Base-by-base conservation (phyloP, 2,329 filamentous ascomycete species). In the Ophiosphaerella herpotricha region DNA sequence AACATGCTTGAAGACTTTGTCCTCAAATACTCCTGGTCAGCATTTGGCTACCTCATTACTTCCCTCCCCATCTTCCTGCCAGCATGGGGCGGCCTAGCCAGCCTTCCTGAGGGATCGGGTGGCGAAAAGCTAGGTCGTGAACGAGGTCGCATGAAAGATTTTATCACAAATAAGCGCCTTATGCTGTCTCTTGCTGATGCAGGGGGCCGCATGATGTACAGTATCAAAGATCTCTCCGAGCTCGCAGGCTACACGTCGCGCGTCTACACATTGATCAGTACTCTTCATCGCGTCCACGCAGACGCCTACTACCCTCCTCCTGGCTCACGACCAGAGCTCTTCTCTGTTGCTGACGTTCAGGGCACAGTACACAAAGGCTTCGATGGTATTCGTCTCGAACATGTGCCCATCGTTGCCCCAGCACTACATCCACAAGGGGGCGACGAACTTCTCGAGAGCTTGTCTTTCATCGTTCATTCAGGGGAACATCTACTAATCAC, bases 1-100 rank as follows among this genome's bases (percentile, higher is more conserved):
- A 99, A 97, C 71, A 99, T 99, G 78, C 85, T 99, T 0, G 94
- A 99, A 71, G 94, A 99, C 71, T 96, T 99, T 66, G 91, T 99
- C 41, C 79, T 99, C 52, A 99, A 99, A 73, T 99, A 99, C 71
- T 94, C 91, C 58, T 99, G 94, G 94, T 97, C 92, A 57, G 94
- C 94, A 0, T 96, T 97, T 68, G 94, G 94, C 32, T 99, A 99
- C 67, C 82, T 97, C 32, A 82, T 99, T 48, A 94, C 93, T 1
- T 95, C 93, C 3, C 80, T 99, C 9, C 94, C 94, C 0, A 88
- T 97, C 40, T 99, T 97, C 76, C 80, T 99, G 14, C 94, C 94
- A 0, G 90, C 91, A 1, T 96, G 94, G 91, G 92, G 91, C 47
- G 93, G 94, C 26, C 75, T 93, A 31, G 90, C 88, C 39, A 90